phyloP scores from a whole-genome alignment of 106 monocot species.

The Acanthochlamys bracteata region DNA sequence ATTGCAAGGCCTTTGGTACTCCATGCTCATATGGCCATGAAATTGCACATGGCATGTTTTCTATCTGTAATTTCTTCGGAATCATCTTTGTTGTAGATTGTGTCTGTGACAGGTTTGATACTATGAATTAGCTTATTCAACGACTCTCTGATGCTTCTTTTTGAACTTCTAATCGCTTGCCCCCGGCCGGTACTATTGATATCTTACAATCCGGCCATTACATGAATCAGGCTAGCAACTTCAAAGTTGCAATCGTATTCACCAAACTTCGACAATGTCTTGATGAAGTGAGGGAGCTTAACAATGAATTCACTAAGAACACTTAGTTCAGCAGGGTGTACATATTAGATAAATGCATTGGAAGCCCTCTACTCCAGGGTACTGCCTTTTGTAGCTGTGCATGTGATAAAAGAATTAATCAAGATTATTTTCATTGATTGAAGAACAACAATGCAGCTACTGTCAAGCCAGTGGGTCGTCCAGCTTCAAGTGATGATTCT shows the following conservation, averaged over 20 bases:
- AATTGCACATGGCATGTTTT: too few species aligned
- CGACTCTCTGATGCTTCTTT: too few species aligned
- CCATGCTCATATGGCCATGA: too few species aligned
- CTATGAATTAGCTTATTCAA: too few species aligned
- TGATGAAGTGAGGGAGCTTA: conserved; percentile 45
- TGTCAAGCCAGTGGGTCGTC: too few species aligned
- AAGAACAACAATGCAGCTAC: not conserved
- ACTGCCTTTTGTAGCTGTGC: too few species aligned
- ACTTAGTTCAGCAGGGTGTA: not conserved
- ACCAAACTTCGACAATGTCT: conserved; percentile 45
- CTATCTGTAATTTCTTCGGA: too few species aligned
- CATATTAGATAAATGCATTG: not conserved
- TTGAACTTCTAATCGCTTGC: too few species aligned
- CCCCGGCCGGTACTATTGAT: too few species aligned
- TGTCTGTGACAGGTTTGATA: too few species aligned
- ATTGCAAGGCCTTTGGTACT: too few species aligned
- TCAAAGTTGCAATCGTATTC: conserved; percentile 53
- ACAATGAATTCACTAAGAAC: not conserved
- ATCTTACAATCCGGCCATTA: not conserved
- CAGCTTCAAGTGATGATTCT: not conserved
- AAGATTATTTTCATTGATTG: not conserved
- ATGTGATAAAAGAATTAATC: not conserved
- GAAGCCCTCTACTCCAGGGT: not conserved
- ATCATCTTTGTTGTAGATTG: too few species aligned
- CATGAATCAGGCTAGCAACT: conserved; percentile 54